Conservation (phyloP, 805 yeast genomes). For the Candida stauntonica region DNA sequence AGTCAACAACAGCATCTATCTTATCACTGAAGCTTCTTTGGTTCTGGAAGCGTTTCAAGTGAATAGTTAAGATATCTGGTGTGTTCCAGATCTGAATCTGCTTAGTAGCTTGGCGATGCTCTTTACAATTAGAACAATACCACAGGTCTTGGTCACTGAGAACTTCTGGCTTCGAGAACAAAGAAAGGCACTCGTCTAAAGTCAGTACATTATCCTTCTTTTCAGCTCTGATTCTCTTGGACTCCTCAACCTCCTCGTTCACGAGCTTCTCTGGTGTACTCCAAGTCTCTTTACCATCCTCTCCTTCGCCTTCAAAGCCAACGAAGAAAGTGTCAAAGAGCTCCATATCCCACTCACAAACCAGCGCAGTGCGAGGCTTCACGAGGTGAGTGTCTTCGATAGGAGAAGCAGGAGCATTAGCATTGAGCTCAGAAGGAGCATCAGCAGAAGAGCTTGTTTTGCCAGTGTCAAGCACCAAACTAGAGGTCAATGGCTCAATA, state of each 20-base stretch:
- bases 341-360: slow-evolving; percentile 64
- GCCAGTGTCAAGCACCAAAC: background rate
- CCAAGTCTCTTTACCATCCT: slow-evolving; percentile 55
- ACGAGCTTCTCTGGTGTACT: slow-evolving; percentile 42
- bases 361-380: slow-evolving; percentile 36
- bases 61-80: slow-evolving; percentile 87
- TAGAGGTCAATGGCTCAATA: slow-evolving; percentile 9
- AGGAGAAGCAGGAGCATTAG: slow-evolving; percentile 4
- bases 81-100: slow-evolving; percentile 90
- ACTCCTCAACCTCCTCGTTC: slow-evolving; percentile 52
- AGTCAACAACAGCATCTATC: slow-evolving; percentile 77
- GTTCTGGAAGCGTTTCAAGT: slow-evolving; percentile 84
- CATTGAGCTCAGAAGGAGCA: slow-evolving; percentile 1
- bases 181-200: slow-evolving; percentile 66
- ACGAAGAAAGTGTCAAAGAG: slow-evolving; percentile 49
- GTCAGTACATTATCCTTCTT: slow-evolving; percentile 41
- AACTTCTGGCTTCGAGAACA: slow-evolving; percentile 78
- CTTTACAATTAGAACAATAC: slow-evolving; percentile 90
- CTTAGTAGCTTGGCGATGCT: slow-evolving; percentile 86
- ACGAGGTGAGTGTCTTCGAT: slow-evolving; percentile 19
- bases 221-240: slow-evolving; percentile 30
- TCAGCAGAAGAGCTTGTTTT: background rate
- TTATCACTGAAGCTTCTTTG: slow-evolving; percentile 85
- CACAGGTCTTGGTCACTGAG: slow-evolving; percentile 86
- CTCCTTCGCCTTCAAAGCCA: slow-evolving; percentile 39